Evolutionary conservation across 1,139 yeast species (phyloP).

Genomic region (Debaryomyces subglobosus): DNA sequence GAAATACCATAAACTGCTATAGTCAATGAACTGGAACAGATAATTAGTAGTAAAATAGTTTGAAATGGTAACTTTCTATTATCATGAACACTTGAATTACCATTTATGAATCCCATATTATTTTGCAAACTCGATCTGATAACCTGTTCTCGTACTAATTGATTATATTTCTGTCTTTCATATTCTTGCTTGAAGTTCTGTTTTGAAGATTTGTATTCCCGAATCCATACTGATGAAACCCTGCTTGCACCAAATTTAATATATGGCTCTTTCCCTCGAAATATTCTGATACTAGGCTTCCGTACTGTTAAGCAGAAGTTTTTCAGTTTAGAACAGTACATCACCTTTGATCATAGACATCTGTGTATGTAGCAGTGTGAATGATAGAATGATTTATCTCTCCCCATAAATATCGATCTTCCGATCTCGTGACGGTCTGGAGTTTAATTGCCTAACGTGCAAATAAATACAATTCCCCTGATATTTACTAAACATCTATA

Average conservation of each 20-base stretch:
- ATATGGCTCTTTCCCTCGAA: neutral
- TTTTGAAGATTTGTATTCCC: constrained; percentile 7
- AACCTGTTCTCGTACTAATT: constrained; percentile 16
- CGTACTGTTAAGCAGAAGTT: neutral
- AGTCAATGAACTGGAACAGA: constrained; percentile 27
- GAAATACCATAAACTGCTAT: constrained; percentile 28
- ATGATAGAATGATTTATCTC: neutral
- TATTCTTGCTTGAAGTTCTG: constrained; percentile 10
- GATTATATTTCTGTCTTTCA: constrained; percentile 18
- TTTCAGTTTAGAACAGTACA: neutral
- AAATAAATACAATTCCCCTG: neutral
- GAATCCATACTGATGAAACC: neutral
- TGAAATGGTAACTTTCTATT: constrained; percentile 20
- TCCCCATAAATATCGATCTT: neutral
- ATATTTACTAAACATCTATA: constrained; percentile 5
- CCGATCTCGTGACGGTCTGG: neutral
- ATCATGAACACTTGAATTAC: constrained; percentile 7
- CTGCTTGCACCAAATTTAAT: neutral
- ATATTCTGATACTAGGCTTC: neutral
- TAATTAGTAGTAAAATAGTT: constrained; percentile 26
- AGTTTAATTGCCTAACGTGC: neutral
- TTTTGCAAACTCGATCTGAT: constrained; percentile 14
- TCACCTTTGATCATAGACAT: neutral
- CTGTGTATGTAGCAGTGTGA: neutral
- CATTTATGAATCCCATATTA: constrained; percentile 13